Evolutionary conservation across 441 rosid genomes (phyloP), one percentile per base, ranked within the genome.

Genomic region (Populus hybrid): DNA sequence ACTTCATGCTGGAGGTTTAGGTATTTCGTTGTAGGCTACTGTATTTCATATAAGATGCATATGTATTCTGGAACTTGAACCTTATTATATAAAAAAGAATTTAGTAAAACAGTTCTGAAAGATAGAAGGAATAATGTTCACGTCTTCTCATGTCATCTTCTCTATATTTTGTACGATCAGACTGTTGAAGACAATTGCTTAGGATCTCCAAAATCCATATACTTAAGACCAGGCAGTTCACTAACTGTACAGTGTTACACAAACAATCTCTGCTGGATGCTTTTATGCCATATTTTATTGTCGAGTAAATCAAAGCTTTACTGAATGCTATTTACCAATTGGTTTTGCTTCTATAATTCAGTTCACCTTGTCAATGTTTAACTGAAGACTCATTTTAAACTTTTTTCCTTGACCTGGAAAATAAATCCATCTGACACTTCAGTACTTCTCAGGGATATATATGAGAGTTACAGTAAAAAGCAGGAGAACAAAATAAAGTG

Each of bases 401-500:
- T 36, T 72, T 71, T 61, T 71, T 69, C 67, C 38, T 42, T 34
- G 67, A 73, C 32, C 75, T 74, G 35, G 11, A 63, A 28, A 65
- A 73, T 73, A 34, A 67, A 24, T 79, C 61, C n/a, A 66, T 68
- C 69, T 67, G 59, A 78, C 8, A 50, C 74, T 69, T 64, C 73
- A 69, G 76, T 75, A 42, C 32, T 85, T 78, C 84, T 78, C 91
- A 95, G 99, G 93, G 82, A 69, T 84, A 84, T 95, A 70, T 86
- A 90, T 83, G 90, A 84, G 73, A 79, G 82, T 54, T 93, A 89
- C 77, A 88, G 86, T 79, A 88, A 85, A 85, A 81, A 69, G 36
- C 99, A 89, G 77, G 90, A 96, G 83, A 82, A 77, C 85, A 94
- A 96, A 85, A 81, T 94, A 79, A 90, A 85, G 82, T 96, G 99